Conservation (phyloP, 2,329 filamentous ascomycete species). For the Fusarium continuum region DNA sequence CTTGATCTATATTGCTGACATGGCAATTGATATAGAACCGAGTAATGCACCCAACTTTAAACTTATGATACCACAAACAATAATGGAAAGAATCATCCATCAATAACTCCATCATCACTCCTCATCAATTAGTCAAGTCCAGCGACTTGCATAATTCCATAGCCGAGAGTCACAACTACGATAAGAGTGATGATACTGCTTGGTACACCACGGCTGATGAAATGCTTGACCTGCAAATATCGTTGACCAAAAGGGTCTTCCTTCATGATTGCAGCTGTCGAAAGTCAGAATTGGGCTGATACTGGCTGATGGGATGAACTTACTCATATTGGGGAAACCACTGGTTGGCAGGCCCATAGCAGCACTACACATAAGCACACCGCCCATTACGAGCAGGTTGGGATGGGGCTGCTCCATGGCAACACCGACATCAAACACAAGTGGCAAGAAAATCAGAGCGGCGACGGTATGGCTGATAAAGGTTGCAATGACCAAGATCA, state of each 20-base stretch:
- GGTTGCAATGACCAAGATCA: constrained; percentile 93
- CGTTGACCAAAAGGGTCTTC: constrained; percentile 93
- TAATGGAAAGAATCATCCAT: not conserved
- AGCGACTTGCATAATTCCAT: constrained; percentile 84
- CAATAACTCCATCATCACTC: not conserved
- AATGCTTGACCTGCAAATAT: constrained; percentile 92
- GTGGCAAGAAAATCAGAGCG: constrained; percentile 89
- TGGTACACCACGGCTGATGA: constrained; percentile 92
- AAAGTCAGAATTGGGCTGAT: constrained; percentile 32
- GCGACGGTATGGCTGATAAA: constrained; percentile 99
- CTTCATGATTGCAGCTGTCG: constrained; percentile 95
- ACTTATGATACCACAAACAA: not conserved
- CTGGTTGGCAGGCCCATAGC: constrained; percentile 94
- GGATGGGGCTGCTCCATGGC: constrained; percentile 90
- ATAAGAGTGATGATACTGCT: constrained; percentile 82
- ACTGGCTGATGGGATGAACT: constrained; percentile 54
- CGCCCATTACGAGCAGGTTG: constrained; percentile 93
- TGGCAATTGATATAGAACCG: constrained; percentile 1
- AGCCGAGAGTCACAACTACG: constrained; percentile 89
- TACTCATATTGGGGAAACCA: constrained; percentile 99
- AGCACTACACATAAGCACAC: constrained; percentile 96
- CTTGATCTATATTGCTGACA: constrained; percentile 26
- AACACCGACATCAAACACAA: constrained; percentile 86
- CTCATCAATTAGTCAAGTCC: constrained; percentile 60
- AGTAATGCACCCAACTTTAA: not conserved